A percentile compares a stretch with the other conserved stretches of the same genome.
Evolutionary conservation across 495 filamentous ascomycete genomes (phyloP).

Genomic region (Barbatosphaeria neglecta): DNA sequence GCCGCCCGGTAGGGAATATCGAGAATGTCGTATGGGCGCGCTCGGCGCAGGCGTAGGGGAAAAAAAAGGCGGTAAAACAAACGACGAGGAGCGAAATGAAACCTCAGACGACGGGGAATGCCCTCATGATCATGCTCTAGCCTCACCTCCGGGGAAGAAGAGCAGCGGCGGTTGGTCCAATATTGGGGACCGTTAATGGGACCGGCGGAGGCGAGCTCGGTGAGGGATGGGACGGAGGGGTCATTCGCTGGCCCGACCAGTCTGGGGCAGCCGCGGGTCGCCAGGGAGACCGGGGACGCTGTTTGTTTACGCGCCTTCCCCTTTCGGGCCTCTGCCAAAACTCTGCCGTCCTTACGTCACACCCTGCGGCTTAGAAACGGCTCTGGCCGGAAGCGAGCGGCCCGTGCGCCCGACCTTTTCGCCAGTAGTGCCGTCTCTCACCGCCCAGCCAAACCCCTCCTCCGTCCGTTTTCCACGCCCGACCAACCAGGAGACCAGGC

Average conservation of each 20-base stretch:
- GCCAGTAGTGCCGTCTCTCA: not conserved
- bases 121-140: not conserved
- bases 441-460: not conserved
- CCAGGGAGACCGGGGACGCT: constrained; percentile 13
- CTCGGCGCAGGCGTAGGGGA: not conserved
- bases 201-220: not conserved
- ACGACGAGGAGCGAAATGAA: not conserved
- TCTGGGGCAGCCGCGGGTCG: no score
- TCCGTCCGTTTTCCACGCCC: not conserved
- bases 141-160: not conserved
- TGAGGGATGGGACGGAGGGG: not conserved
- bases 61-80: not conserved
- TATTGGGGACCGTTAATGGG: constrained; percentile 2
- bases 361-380: not conserved
- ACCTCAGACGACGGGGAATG: not conserved
- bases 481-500: not conserved
- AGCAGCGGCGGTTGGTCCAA: not conserved
- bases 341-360: constrained; percentile 12
- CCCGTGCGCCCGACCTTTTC: not conserved
- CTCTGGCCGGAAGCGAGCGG: not conserved
- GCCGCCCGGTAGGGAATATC: no score
- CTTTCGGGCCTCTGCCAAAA: constrained; percentile 15
- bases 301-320: constrained; percentile 21
- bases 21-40: not conserved
- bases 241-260: not conserved